A percentile compares a stretch with the other conserved stretches of the same genome.
phyloP scores from a whole-genome alignment of 176 grass and related monocot genomes.

The Aechmea fasciata region DNA sequence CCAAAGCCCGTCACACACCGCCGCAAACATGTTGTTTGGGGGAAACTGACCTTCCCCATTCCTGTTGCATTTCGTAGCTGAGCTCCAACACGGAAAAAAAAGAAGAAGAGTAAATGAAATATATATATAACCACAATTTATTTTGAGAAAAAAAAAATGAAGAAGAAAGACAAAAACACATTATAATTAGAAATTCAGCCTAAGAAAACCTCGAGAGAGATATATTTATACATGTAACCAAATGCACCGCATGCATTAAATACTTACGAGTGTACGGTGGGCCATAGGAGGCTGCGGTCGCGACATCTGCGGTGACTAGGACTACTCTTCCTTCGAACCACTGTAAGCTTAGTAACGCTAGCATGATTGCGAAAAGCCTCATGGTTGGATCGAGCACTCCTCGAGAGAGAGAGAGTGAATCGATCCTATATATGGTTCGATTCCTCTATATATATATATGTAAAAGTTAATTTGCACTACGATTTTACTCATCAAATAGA shows the following conservation, averaged over 20 bases:
- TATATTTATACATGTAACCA: too few species aligned
- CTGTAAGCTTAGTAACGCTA: constrained; percentile 4
- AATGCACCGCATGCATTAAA: neutral
- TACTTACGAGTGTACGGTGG: constrained; percentile 30
- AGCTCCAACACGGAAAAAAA: neutral
- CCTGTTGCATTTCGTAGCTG: constrained; percentile 24
- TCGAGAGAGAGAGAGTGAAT: neutral
- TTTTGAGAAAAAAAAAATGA: too few species aligned
- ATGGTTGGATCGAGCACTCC: constrained; percentile 4
- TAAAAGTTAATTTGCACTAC: too few species aligned
- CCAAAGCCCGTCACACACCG: constrained; percentile 17
- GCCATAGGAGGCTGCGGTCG: constrained; percentile 23
- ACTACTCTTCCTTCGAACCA: neutral
- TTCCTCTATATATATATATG: neutral
- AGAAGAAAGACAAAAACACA: neutral
- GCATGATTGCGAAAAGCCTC: neutral
- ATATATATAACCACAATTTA: constrained; percentile 1
- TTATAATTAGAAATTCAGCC: neutral
- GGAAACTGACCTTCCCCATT: constrained; percentile 27
- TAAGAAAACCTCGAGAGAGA: neutral
- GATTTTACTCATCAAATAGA: too few species aligned
- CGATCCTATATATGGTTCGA: neutral
- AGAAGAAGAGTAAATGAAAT: constrained; percentile 8
- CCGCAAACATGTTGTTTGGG: constrained; percentile 24
- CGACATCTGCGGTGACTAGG: constrained; percentile 18